A percentile compares a stretch with the other conserved stretches of the same genome.
These are phyloP conservation scores for Mucor velutinosus DNA, from an alignment of 371 early-diverging fungal genomes.

Conservation along the genomic window DNA sequence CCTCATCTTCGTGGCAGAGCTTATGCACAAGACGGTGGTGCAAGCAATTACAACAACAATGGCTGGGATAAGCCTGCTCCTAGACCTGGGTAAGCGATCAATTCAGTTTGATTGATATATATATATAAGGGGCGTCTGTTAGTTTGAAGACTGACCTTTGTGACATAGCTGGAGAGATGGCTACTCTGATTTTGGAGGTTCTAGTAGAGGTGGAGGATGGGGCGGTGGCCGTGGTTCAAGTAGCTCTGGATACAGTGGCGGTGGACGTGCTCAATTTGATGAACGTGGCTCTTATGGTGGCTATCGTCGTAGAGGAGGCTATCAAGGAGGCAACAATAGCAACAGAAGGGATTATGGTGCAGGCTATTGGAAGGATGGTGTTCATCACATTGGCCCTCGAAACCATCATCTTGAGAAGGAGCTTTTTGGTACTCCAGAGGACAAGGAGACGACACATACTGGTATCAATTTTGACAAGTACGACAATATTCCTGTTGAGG, in stretches of 20 bases:
- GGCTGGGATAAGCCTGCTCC: slow-evolving; percentile 25
- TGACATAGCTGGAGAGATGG: slow-evolving; percentile 13
- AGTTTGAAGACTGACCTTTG: no score
- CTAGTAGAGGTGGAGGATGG: slow-evolving; percentile 17
- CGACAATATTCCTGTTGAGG: slow-evolving; percentile 96
- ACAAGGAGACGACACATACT: slow-evolving; percentile 68
- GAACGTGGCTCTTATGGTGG: slow-evolving; percentile 59
- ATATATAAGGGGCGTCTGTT: no score
- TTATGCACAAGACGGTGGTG: slow-evolving; percentile 8
- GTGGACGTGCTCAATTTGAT: slow-evolving; percentile 28
- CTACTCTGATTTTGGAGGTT: slow-evolving; percentile 18
- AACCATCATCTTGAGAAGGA: slow-evolving; percentile 78
- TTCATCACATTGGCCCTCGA: slow-evolving; percentile 70
- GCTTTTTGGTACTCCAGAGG: slow-evolving; percentile 76
- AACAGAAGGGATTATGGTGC: slow-evolving; percentile 49
- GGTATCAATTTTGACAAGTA: slow-evolving; percentile 98
- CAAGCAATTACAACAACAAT: background rate
- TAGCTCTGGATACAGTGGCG: slow-evolving; percentile 38
- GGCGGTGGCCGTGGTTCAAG: slow-evolving; percentile 44
- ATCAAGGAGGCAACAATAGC: slow-evolving; percentile 5
- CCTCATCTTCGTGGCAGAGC: slow-evolving; percentile 49
- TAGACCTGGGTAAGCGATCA: slow-evolving; percentile 6
- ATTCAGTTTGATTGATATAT: background rate
- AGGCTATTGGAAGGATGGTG: slow-evolving; percentile 72
- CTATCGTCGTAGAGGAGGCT: slow-evolving; percentile 32